Conservation (phyloP, 1,139 yeast genomes). For the Debaryomyces robertsiae region DNA sequence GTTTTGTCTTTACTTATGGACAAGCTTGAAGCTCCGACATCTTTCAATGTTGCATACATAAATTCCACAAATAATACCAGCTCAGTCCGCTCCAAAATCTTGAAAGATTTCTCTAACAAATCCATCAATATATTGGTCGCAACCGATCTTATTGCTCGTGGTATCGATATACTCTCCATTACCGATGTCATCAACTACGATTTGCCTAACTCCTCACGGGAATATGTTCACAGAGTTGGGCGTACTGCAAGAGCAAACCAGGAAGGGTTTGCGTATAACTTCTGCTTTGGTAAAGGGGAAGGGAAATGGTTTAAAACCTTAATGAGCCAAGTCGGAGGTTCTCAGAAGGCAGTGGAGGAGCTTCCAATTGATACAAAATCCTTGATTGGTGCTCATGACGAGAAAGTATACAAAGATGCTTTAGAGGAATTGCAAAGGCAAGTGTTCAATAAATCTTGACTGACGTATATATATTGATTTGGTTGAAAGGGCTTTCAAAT, state of each 20-base stretch:
- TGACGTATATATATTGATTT: not conserved
- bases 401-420: slow-evolving; percentile 26
- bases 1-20: slow-evolving; percentile 53
- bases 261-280: slow-evolving; percentile 69
- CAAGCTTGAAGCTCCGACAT: slow-evolving; percentile 19
- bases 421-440: slow-evolving; percentile 30
- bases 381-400: slow-evolving; percentile 29
- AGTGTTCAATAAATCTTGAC: slow-evolving; percentile 15
- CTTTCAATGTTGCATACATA: slow-evolving; percentile 33
- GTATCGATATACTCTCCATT: slow-evolving; percentile 77
- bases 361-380: slow-evolving; percentile 25
- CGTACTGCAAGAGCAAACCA: slow-evolving; percentile 94
- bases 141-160: slow-evolving; percentile 93
- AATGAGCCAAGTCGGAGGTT: slow-evolving; percentile 45
- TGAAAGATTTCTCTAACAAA: slow-evolving; percentile 59
- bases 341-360: slow-evolving; percentile 25
- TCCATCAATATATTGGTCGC: slow-evolving; percentile 65
- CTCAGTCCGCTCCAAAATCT: slow-evolving; percentile 42
- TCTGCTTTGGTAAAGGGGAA: slow-evolving; percentile 78
- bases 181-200: slow-evolving; percentile 86
- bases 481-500: too few relatives aligned
- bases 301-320: slow-evolving; percentile 61
- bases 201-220: slow-evolving; percentile 83
- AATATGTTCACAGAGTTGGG: slow-evolving; percentile 93
- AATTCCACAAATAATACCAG: slow-evolving; percentile 56